Percentiles rank a stretch among this genome's conserved stretches.
These are phyloP conservation scores for Mycena alexandri DNA, from an alignment of 768 basidiomycete genomes.

Conservation along the genomic window DNA sequence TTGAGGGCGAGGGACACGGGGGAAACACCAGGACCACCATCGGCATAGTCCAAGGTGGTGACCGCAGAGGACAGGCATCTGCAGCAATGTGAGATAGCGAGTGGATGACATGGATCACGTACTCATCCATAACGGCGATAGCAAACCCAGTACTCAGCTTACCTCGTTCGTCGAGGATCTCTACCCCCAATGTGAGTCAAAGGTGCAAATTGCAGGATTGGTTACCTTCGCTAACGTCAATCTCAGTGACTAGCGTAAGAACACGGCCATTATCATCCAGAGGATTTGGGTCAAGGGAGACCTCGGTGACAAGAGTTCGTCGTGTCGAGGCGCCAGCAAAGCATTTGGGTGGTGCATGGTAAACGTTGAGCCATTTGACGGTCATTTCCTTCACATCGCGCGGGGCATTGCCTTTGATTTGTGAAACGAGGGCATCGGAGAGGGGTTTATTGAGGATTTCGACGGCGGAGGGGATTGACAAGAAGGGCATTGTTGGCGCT, in stretches of 20 bases:
- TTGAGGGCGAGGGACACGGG: slow-evolving; percentile 63
- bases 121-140: slow-evolving; percentile 63
- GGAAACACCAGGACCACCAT: slow-evolving; percentile 43
- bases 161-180: slow-evolving; percentile 57
- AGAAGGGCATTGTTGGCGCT: neutral
- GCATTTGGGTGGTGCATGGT: slow-evolving; percentile 36
- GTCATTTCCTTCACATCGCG: slow-evolving; percentile 53
- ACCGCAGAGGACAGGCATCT: slow-evolving; percentile 61
- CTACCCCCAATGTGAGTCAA: slow-evolving; percentile 41
- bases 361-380: slow-evolving; percentile 53
- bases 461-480: neutral
- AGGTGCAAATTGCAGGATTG: slow-evolving; percentile 17
- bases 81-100: neutral
- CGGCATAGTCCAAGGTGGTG: slow-evolving; percentile 47
- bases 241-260: slow-evolving; percentile 53
- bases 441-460: slow-evolving; percentile 40
- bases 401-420: slow-evolving; percentile 54
- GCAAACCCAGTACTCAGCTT: slow-evolving; percentile 58
- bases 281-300: slow-evolving; percentile 26
- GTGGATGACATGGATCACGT: slow-evolving; percentile 28
- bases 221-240: slow-evolving; percentile 59
- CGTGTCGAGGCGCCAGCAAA: slow-evolving; percentile 35
- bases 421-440: slow-evolving; percentile 38
- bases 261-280: slow-evolving; percentile 23
- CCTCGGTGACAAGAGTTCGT: slow-evolving; percentile 22